These are phyloP conservation scores for Sphenostylis stenocarpa DNA, from an alignment of 306 rosid genomes.

Conservation along the genomic window DNA sequence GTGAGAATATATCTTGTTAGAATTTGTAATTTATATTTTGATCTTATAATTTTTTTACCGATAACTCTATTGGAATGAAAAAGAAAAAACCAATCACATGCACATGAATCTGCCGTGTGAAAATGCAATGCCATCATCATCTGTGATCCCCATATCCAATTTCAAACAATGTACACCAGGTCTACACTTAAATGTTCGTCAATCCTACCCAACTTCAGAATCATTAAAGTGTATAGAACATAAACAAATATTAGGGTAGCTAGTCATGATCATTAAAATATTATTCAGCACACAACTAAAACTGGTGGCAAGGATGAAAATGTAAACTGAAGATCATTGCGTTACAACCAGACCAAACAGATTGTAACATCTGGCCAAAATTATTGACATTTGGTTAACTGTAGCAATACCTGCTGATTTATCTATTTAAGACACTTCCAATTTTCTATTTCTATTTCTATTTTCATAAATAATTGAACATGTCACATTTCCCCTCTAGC, in stretches of 20 bases:
- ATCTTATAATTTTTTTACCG: no score
- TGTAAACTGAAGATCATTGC: background rate
- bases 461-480: background rate
- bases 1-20: no score
- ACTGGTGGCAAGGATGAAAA: background rate
- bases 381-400: background rate
- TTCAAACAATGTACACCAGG: background rate
- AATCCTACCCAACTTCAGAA: background rate
- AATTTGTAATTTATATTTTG: no score
- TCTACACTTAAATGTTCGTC: background rate
- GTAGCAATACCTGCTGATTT: background rate
- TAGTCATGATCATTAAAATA: no score
- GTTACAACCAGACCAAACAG: background rate
- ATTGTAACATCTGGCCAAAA: background rate
- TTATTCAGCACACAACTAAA: background rate
- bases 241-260: background rate
- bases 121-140: background rate
- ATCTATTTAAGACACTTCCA: background rate
- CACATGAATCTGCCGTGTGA: slow-evolving; percentile 4
- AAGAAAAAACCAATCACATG: background rate
- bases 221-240: background rate
- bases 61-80: background rate
- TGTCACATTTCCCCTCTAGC: background rate
- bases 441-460: background rate
- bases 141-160: background rate